Percentiles rank a stretch among this genome's conserved stretches.
phyloP scores from a whole-genome alignment of 192 early-diverging fungal species.

The Podila horticola region DNA sequence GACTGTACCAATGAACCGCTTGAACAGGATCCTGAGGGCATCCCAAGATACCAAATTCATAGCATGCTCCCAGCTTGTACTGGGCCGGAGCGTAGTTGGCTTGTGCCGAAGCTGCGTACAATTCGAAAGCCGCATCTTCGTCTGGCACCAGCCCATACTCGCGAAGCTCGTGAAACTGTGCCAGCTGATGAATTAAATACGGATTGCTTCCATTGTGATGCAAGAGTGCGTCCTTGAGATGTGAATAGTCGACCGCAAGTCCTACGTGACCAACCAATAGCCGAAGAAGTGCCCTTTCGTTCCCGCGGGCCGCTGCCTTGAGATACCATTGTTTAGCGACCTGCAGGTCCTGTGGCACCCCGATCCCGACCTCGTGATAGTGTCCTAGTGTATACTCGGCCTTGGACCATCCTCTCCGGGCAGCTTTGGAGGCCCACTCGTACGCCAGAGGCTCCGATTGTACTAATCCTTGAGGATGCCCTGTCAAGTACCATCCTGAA shows the following conservation, averaged over 20 bases:
- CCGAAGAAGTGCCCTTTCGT: slow-evolving; percentile 34
- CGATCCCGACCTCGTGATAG: slow-evolving; percentile 47
- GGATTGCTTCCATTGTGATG: slow-evolving; percentile 31
- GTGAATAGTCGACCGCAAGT: slow-evolving; percentile 39
- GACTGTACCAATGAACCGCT: slow-evolving; percentile 79
- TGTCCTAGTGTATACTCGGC: slow-evolving; percentile 49
- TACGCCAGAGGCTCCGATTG: slow-evolving; percentile 58
- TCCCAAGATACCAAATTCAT: slow-evolving; percentile 80
- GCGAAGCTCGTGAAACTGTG: slow-evolving; percentile 41
- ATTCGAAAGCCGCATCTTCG: slow-evolving; percentile 40
- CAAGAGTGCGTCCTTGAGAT: slow-evolving; percentile 45
- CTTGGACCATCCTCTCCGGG: slow-evolving; percentile 40
- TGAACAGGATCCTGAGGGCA: slow-evolving; percentile 68
- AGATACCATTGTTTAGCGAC: slow-evolving; percentile 46
- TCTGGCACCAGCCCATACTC: slow-evolving; percentile 47
- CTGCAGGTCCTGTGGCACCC: slow-evolving; percentile 29
- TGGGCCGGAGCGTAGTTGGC: slow-evolving; percentile 76
- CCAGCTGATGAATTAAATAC: slow-evolving; percentile 41
- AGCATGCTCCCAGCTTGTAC: slow-evolving; percentile 80
- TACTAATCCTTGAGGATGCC: slow-evolving; percentile 57
- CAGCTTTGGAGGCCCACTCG: slow-evolving; percentile 47
- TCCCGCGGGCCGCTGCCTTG: slow-evolving; percentile 42
- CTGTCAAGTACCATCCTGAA: slow-evolving; percentile 70
- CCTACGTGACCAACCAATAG: slow-evolving; percentile 42
- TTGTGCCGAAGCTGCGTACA: slow-evolving; percentile 59